Percentiles rank a stretch among this genome's conserved stretches.
Conservation (phyloP, 768 basidiomycete genomes). For the Russula sp. region DNA sequence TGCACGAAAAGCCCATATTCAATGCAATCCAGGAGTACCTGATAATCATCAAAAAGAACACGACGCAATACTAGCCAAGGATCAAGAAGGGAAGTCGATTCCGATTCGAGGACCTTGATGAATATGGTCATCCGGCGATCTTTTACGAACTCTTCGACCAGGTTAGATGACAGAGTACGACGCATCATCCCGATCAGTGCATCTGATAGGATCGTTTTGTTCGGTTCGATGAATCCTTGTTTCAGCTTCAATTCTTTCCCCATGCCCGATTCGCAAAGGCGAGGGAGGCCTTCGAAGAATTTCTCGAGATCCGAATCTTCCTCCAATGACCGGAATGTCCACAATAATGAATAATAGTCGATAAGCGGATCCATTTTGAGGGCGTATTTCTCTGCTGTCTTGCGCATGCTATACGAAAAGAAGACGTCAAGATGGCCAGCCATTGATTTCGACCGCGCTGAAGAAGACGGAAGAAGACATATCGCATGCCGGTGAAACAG, state of each 20-base stretch:
- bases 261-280: neutral
- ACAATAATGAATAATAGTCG: constrained; percentile 3
- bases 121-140: constrained; percentile 13
- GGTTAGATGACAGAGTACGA: constrained; percentile 10
- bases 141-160: constrained; percentile 5
- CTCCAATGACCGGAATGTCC: constrained; percentile 13
- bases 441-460: neutral
- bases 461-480: neutral
- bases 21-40: neutral
- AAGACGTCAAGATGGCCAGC: neutral
- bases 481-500: constrained; percentile 4
- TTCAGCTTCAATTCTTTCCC: neutral
- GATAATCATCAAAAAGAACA: constrained; percentile 6
- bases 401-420: neutral
- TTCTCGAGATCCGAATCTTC: constrained; percentile 17
- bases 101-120: neutral
- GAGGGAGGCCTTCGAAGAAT: constrained; percentile 18
- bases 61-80: constrained; percentile 4
- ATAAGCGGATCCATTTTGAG: neutral
- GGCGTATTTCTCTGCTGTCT: constrained; percentile 2
- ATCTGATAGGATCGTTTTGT: neutral
- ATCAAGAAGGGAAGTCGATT: constrained; percentile 2
- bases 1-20: constrained; percentile 12
- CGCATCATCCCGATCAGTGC: constrained; percentile 12
- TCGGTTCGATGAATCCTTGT: neutral